Base-by-base conservation (phyloP, 257 asterid genomes). In the Solanum megistacrolobum region DNA sequence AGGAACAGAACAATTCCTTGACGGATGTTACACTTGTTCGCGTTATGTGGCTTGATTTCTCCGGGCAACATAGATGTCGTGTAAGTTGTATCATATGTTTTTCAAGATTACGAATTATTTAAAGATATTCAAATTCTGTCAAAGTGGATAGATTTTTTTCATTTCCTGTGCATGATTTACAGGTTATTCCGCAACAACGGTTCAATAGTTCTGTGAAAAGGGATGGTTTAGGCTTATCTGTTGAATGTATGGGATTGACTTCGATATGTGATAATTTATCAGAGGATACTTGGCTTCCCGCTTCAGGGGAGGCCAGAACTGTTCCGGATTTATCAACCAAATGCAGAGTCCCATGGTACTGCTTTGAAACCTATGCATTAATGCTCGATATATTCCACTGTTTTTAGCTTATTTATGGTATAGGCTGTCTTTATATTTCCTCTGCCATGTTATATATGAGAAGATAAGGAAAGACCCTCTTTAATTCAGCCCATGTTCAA, bases 251-350 rank as follows among this genome's bases (percentile, higher is more conserved):
- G 99, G 98, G 87, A 34, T 91, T 94, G 96, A 86, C 94, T 60
- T 95, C 98, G 4, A 90, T 90, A 78, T 86, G 48, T 88, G 99
- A 96, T 89, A 92, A 93, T 85, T 93, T 95, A 27, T 96, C 98
- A 88, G 95, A 87, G 86, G 98, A 93, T 88, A 93, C 96, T 88
- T 91, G 91, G 89, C 93, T 94, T 76, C 93, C 86, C 83, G 96
- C 94, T 86, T 93, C 92, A 21, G 99, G 98, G 87, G 98, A 96
- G 93, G 92, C 94, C 88, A 95, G 98, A 89, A 94, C 93, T 86
- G 89, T 95, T 85, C 99, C 99, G 52, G 99, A 94, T 93, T 79
- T 94, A 60, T 90, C 96, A 32, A 95, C 98, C 81, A 94, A 86
- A 92, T 68, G 87, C 87, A 84, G 87, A 88, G 89, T 96, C 89